Evolutionary conservation across 345 rosid genomes (phyloP).

Genomic region (Gossypium anomalum): DNA sequence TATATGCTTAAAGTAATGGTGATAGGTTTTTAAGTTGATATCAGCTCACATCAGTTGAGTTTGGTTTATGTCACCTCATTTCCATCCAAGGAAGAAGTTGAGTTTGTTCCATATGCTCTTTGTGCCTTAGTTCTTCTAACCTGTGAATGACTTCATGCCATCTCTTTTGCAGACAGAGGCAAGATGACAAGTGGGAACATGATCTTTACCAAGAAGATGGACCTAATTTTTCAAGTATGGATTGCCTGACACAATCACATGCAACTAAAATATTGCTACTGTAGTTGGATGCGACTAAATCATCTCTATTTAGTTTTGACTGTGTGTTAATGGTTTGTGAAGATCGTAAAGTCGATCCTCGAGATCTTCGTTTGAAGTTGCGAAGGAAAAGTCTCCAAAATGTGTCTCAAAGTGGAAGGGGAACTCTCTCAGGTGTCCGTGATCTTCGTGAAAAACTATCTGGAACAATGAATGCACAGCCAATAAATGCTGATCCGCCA

Average conservation of each 20-base stretch:
- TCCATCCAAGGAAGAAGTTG: not conserved
- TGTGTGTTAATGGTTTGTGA: constrained; percentile 43
- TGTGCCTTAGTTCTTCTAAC: not conserved
- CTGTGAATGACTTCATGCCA: not conserved
- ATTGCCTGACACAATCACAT: constrained; percentile 26
- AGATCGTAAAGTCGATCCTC: constrained; percentile 64
- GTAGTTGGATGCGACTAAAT: constrained; percentile 26
- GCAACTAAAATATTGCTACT: constrained; percentile 30
- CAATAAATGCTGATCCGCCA: constrained; percentile 48
- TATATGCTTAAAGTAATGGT: not conserved
- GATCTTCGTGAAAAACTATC: constrained; percentile 96
- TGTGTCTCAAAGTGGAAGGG: constrained; percentile 49
- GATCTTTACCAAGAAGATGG: constrained; percentile 63
- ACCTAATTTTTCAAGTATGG: constrained; percentile 71
- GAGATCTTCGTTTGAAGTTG: constrained; percentile 91
- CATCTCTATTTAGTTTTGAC: constrained; percentile 39
- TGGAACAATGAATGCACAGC: constrained; percentile 64
- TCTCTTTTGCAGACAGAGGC: constrained; percentile 74
- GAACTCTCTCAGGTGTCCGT: constrained; percentile 43
- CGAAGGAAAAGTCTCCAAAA: constrained; percentile 55
- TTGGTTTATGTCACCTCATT: not conserved
- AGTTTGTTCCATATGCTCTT: not conserved
- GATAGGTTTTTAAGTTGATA: not conserved
- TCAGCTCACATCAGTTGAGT: not conserved
- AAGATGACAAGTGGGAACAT: constrained; percentile 98